A percentile compares a stretch with the other conserved stretches of the same genome.
These are phyloP conservation scores for Ophiostoma piceae DNA, from an alignment of 2,329 filamentous ascomycete genomes.

Conservation along the genomic window DNA sequence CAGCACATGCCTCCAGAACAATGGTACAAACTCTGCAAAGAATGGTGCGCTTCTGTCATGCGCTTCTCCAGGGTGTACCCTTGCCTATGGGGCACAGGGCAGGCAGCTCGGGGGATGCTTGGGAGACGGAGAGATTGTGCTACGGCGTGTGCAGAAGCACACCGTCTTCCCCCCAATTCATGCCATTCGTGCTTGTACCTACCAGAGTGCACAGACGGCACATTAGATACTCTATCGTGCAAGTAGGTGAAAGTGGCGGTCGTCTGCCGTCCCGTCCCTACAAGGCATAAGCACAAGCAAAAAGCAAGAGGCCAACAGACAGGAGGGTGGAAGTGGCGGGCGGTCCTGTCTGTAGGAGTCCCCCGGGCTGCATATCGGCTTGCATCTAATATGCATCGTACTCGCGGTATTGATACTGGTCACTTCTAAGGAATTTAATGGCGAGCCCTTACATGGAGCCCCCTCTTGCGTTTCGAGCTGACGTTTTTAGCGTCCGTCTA, in stretches of 20 bases:
- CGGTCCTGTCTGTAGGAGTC: not conserved
- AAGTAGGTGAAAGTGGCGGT: not conserved
- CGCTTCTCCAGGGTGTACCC: not conserved
- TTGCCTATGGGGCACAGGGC: not conserved
- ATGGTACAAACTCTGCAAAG: not conserved
- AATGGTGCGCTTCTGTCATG: not conserved
- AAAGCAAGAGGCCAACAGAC: not conserved
- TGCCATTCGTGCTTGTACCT: not conserved
- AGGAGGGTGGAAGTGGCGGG: not conserved
- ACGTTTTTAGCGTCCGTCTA: conserved; percentile 9
- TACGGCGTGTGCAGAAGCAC: conserved; percentile 17
- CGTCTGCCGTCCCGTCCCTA: not conserved
- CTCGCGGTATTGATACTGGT: not conserved
- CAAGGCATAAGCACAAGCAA: not conserved
- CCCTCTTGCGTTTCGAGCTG: conserved; percentile 4
- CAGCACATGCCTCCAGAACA: not conserved
- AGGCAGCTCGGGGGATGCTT: not conserved
- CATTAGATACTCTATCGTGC: not conserved
- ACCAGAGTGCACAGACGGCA: not conserved
- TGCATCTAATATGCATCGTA: not conserved
- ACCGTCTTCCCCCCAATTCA: not conserved
- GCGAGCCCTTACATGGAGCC: conserved; percentile 10
- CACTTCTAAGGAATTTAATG: not conserved
- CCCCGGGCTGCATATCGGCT: not conserved
- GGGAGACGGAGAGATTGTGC: conserved; percentile 15